Evolutionary conservation across 2,329 filamentous ascomycete species (phyloP).

Genomic region (Allantophomopsis lycopodina): DNA sequence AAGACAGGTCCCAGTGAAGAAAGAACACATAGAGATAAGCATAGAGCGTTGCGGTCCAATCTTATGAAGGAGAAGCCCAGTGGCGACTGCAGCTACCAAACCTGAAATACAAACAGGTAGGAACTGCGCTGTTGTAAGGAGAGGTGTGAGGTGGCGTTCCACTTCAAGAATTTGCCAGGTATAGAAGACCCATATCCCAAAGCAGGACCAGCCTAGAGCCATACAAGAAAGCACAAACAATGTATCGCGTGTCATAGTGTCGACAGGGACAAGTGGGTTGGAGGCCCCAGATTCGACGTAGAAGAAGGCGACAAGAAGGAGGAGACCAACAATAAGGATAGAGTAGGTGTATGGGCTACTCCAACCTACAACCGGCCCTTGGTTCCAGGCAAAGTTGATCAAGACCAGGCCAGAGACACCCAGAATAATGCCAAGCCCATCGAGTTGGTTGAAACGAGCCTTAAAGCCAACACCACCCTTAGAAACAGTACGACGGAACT

Average conservation of each 20-base stretch:
- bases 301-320: slow-evolving; percentile 1
- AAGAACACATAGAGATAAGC: slow-evolving; percentile 15
- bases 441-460: slow-evolving; percentile 15
- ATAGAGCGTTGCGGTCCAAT: slow-evolving; percentile 17
- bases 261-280: slow-evolving; percentile 12
- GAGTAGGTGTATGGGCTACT: slow-evolving; percentile 7
- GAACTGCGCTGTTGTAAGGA: slow-evolving; percentile 14
- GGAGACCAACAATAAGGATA: slow-evolving; percentile 1
- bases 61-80: slow-evolving; percentile 14
- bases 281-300: slow-evolving; percentile 13
- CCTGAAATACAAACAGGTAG: slow-evolving; percentile 11
- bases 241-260: slow-evolving; percentile 19
- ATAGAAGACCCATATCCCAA: slow-evolving; percentile 6
- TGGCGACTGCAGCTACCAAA: slow-evolving; percentile 12
- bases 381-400: slow-evolving; percentile 41
- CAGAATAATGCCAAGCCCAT: slow-evolving; percentile 27
- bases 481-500: slow-evolving; percentile 11
- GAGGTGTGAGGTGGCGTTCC: slow-evolving; percentile 11
- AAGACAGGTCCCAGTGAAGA: slow-evolving; percentile 11
- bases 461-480: slow-evolving; percentile 9
- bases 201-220: slow-evolving; percentile 3
- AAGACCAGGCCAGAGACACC: slow-evolving; percentile 35
- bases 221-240: slow-evolving; percentile 4
- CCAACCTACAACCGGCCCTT: slow-evolving; percentile 13
- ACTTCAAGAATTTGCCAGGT: slow-evolving; percentile 4